A percentile compares a stretch with the other conserved stretches of the same genome.
Conservation (phyloP, 371 early-diverging fungal species). For the Mortierella sp. region DNA sequence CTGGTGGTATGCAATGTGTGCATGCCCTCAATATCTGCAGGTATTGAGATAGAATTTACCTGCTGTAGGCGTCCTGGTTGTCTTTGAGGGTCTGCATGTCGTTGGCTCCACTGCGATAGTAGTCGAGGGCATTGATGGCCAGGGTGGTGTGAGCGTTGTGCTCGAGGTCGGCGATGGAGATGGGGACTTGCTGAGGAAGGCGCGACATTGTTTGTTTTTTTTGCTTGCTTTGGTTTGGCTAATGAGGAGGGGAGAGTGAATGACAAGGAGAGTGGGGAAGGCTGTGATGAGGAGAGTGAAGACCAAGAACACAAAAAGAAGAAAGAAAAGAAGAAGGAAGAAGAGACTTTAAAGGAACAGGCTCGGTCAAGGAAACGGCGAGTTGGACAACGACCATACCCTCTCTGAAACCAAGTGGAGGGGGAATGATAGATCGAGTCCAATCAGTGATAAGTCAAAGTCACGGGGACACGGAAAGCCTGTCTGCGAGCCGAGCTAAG, state of each 20-base stretch:
- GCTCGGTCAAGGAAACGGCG: no score
- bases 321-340: background rate
- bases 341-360: background rate
- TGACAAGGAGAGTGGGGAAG: background rate
- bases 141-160: conserved; percentile 51
- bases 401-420: background rate
- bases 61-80: conserved; percentile 48
- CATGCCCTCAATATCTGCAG: no score
- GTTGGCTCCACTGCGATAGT: conserved; percentile 58
- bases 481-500: background rate
- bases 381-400: background rate
- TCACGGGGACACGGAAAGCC: conserved; percentile 7
- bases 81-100: conserved; percentile 57
- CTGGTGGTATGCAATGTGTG: no score
- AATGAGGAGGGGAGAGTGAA: background rate
- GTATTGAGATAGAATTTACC: conserved; percentile 15
- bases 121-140: conserved; percentile 54
- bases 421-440: background rate
- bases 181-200: conserved; percentile 37
- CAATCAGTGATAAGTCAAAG: background rate
- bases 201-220: conserved; percentile 26
- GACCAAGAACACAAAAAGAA: background rate
- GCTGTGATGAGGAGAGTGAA: background rate
- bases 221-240: conserved; percentile 11
- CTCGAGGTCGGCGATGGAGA: conserved; percentile 52